phyloP scores from a whole-genome alignment of 345 rosid genomes.

The Euphorbia pulcherrima region DNA sequence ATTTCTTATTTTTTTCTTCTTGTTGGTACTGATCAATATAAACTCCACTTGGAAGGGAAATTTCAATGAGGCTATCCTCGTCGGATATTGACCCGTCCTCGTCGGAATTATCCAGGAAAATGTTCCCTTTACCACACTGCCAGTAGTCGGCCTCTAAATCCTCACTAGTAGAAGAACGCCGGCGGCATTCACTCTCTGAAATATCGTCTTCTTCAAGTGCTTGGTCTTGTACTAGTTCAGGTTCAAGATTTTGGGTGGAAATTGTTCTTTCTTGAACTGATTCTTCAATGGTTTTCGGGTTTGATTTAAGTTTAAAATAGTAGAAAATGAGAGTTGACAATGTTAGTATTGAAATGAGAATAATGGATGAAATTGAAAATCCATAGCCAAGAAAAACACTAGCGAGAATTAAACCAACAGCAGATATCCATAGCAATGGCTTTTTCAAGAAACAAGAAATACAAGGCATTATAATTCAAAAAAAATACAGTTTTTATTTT shows the following conservation, averaged over 20 bases:
- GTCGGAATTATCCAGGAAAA: conserved; percentile 35
- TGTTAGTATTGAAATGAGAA: conserved; percentile 34
- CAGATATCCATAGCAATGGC: conserved; percentile 31
- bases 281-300: conserved; percentile 12
- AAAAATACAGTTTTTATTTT: too few relatives aligned
- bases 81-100: conserved; percentile 56
- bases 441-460: conserved; percentile 32
- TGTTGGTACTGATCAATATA: conserved; percentile 32
- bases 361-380: conserved; percentile 24
- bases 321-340: conserved; percentile 27
- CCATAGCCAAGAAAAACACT: conserved; percentile 34
- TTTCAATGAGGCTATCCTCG: conserved; percentile 71
- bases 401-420: conserved; percentile 31
- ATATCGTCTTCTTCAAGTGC: too few relatives aligned
- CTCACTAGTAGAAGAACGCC: conserved; percentile 36
- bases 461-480: too few relatives aligned
- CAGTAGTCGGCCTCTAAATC: conserved; percentile 44
- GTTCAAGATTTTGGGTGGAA: too few relatives aligned
- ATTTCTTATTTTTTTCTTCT: too few relatives aligned
- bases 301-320: conserved; percentile 21
- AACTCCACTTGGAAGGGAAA: conserved; percentile 66
- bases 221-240: too few relatives aligned
- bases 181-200: conserved; percentile 32
- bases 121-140: conserved; percentile 27
- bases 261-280: not conserved